Conservation (phyloP, 1,284 basidiomycete species). For the Mycena citricolor region DNA sequence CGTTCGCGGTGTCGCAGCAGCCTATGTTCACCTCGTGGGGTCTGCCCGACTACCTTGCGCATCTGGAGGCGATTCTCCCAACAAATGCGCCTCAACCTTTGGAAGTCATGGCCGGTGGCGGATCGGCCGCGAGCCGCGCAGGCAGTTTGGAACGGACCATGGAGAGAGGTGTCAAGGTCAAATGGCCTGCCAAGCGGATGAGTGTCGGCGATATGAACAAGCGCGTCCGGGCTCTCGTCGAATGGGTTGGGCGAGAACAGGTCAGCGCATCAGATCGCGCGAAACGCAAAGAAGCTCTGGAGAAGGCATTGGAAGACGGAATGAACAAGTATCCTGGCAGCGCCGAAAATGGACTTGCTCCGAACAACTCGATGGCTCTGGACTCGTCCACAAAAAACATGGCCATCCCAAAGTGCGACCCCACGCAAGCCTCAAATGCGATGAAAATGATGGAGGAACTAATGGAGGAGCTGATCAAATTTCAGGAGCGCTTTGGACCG, state of each 20-base stretch:
- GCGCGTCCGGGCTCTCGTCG: constrained; percentile 86
- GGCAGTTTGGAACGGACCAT: constrained; percentile 57
- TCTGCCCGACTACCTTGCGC: constrained; percentile 91
- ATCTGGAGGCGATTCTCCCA: constrained; percentile 85
- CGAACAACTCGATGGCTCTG: constrained; percentile 15
- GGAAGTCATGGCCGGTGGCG: constrained; percentile 55
- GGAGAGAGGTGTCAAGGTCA: constrained; percentile 89
- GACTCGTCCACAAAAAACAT: constrained; percentile 8
- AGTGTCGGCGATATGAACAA: constrained; percentile 98
- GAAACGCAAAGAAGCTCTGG: constrained; percentile 66
- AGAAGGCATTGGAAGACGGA: constrained; percentile 50
- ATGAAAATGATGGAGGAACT: constrained; percentile 86
- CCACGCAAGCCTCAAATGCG: constrained; percentile 38
- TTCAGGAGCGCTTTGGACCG: constrained; percentile 82
- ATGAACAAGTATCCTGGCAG: constrained; percentile 15
- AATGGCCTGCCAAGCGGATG: constrained; percentile 92
- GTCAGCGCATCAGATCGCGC: constrained; percentile 72
- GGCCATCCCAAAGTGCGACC: constrained; percentile 16
- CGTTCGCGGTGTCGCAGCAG: constrained; percentile 73
- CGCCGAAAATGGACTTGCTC: constrained; percentile 8
- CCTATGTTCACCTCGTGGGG: constrained; percentile 81
- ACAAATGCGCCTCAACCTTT: constrained; percentile 72
- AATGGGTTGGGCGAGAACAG: constrained; percentile 89
- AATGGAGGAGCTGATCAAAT: constrained; percentile 81
- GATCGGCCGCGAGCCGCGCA: constrained; percentile 28